A percentile compares a stretch with the other conserved stretches of the same genome.
Conservation (phyloP, 139 green algal genomes). For the Asterochloris erici region DNA sequence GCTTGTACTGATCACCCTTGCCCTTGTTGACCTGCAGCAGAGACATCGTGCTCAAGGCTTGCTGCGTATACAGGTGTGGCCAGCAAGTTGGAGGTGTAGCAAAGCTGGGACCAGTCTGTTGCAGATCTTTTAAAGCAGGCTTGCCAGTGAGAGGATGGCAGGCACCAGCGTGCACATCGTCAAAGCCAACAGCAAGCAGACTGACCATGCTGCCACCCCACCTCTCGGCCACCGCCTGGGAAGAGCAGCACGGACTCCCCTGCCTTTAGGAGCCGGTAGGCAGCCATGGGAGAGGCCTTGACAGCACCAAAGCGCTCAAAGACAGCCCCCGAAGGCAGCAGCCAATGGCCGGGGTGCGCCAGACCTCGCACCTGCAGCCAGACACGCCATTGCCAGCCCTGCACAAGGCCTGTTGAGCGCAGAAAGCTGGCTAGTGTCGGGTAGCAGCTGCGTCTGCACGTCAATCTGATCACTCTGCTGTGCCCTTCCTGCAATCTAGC, state of each 20-base stretch:
- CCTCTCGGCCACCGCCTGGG: constrained; percentile 51
- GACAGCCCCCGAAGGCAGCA: constrained; percentile 42
- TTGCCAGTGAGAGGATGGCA: no score
- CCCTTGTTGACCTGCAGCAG: constrained; percentile 51
- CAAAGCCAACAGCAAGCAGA: no score
- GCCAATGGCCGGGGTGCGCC: constrained; percentile 53
- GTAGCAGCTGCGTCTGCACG: background rate
- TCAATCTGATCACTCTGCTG: no score
- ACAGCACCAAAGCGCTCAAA: constrained; percentile 67
- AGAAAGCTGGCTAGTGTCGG: background rate
- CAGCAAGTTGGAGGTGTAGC: no score
- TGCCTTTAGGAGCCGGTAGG: constrained; percentile 59
- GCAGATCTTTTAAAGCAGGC: no score
- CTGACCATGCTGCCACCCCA: constrained; percentile 5
- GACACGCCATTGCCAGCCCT: background rate
- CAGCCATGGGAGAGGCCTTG: constrained; percentile 63
- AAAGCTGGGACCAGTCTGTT: no score
- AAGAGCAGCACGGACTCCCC: constrained; percentile 58
- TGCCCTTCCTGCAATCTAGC: no score
- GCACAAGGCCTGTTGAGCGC: background rate
- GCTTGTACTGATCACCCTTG: constrained; percentile 69
- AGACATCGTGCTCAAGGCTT: no score
- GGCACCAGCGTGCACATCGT: no score
- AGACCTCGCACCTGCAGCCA: constrained; percentile 43
- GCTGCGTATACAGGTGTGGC: no score